Percentiles rank a stretch among this genome's conserved stretches.
Evolutionary conservation across 1,139 yeast genomes (phyloP).

Genomic region (Suhomyces terraborum): DNA sequence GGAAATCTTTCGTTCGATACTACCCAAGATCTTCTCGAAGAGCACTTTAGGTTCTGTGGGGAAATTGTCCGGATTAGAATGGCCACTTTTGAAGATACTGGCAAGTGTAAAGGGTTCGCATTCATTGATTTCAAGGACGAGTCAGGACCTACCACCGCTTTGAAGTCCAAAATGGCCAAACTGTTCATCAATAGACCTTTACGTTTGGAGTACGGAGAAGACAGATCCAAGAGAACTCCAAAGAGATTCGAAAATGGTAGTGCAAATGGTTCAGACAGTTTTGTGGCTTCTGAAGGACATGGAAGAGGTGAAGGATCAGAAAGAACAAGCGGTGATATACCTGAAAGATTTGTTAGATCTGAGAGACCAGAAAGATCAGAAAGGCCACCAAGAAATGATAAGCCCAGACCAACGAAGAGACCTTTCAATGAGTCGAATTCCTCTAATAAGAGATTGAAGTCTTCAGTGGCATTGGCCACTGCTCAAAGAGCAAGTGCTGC

Average conservation of each 20-base stretch:
- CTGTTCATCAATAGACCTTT: constrained; percentile 72
- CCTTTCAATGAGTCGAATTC: constrained; percentile 19
- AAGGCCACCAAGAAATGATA: constrained; percentile 5
- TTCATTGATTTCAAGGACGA: constrained; percentile 84
- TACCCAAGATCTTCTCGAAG: constrained; percentile 74
- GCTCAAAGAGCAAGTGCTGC: constrained; percentile 93
- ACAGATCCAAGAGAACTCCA: constrained; percentile 78
- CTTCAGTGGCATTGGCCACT: constrained; percentile 83
- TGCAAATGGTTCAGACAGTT: neutral
- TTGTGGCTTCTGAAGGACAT: neutral
- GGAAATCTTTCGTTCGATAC: constrained; percentile 94
- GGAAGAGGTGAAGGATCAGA: no score
- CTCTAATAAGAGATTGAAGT: constrained; percentile 55
- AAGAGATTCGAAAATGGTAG: constrained; percentile 18
- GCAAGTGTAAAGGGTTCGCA: constrained; percentile 96
- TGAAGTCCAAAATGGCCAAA: constrained; percentile 70
- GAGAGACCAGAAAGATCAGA: constrained; percentile 6
- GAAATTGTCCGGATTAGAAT: constrained; percentile 80
- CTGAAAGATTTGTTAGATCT: constrained; percentile 22
- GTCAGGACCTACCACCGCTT: constrained; percentile 79
- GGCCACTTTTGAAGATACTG: constrained; percentile 96
- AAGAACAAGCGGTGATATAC: constrained; percentile 44
- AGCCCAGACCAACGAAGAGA: constrained; percentile 22
- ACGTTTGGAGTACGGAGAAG: constrained; percentile 93
- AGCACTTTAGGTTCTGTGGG: constrained; percentile 78